These are phyloP conservation scores for Syncephalastrum sp. DNA, from an alignment of 371 early-diverging fungal genomes.

Conservation along the genomic window DNA sequence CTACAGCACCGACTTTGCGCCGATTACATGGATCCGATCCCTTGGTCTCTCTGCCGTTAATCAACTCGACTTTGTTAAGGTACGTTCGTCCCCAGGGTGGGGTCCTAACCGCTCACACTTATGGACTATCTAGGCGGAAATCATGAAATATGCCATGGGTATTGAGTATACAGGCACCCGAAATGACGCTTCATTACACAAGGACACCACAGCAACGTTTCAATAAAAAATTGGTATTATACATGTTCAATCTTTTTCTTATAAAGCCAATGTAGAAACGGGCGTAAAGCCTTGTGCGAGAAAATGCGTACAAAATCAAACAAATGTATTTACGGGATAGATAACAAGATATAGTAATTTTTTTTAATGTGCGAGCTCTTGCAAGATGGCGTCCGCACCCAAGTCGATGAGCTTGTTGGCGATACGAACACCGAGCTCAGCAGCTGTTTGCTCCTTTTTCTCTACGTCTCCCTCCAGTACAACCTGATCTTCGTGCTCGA, in stretches of 20 bases:
- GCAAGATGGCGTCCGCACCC: slow-evolving; percentile 39
- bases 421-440: slow-evolving; percentile 25
- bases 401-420: slow-evolving; percentile 25
- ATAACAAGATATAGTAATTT: no score
- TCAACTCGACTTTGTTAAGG: slow-evolving; percentile 59
- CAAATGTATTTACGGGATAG: no score
- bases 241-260: no score
- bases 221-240: no score
- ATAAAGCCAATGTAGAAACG: no score
- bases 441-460: slow-evolving; percentile 25
- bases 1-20: slow-evolving; percentile 66
- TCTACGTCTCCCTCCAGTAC: slow-evolving; percentile 37
- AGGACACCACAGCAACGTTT: no score
- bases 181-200: neutral
- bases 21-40: slow-evolving; percentile 67
- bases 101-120: no score
- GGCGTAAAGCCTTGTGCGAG: no score
- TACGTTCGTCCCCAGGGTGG: slow-evolving; percentile 9
- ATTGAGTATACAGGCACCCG: slow-evolving; percentile 33
- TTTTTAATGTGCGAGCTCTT: slow-evolving; percentile 8
- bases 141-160: slow-evolving; percentile 67
- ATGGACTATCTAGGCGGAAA: slow-evolving; percentile 38
- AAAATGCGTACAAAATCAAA: no score
- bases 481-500: slow-evolving; percentile 46
- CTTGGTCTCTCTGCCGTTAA: slow-evolving; percentile 69